A percentile compares a stretch with the other conserved stretches of the same genome.
Evolutionary conservation across 1,284 basidiomycete species (phyloP).

Genomic region (Lentinula novae-zelandiae): DNA sequence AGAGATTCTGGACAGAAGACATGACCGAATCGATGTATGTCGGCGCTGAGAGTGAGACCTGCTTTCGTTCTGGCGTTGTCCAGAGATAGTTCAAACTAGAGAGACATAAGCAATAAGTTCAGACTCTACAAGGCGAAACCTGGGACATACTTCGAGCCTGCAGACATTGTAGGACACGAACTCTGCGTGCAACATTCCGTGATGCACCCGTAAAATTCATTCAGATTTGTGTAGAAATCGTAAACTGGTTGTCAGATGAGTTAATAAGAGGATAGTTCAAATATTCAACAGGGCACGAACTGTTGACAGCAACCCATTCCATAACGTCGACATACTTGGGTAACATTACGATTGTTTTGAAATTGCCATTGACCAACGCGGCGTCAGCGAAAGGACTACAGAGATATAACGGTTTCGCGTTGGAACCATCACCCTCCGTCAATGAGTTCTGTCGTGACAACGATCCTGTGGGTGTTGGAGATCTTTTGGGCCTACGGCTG

Average conservation of each 20-base stretch:
- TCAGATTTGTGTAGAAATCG: slow-evolving; percentile 95
- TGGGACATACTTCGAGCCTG: slow-evolving; percentile 71
- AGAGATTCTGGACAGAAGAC: slow-evolving; percentile 93
- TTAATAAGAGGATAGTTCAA: background rate
- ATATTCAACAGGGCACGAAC: slow-evolving; percentile 49
- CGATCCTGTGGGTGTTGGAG: slow-evolving; percentile 62
- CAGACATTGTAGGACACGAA: slow-evolving; percentile 91
- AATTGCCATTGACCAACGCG: slow-evolving; percentile 97
- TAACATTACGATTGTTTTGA: slow-evolving; percentile 96
- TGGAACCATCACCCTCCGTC: slow-evolving; percentile 21
- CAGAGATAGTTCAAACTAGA: slow-evolving; percentile 90
- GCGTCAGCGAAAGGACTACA: slow-evolving; percentile 94
- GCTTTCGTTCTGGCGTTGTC: slow-evolving; percentile 91
- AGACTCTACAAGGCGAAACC: background rate
- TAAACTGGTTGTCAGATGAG: slow-evolving; percentile 55
- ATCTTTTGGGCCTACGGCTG: slow-evolving; percentile 52
- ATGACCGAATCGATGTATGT: slow-evolving; percentile 99
- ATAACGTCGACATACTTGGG: slow-evolving; percentile 89
- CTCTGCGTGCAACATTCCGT: slow-evolving; percentile 92
- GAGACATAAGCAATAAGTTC: slow-evolving; percentile 4
- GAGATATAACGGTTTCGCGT: slow-evolving; percentile 77
- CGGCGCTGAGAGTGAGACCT: slow-evolving; percentile 87
- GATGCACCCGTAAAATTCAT: slow-evolving; percentile 95
- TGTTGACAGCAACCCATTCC: slow-evolving; percentile 98
- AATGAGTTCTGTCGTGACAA: slow-evolving; percentile 34